Percentiles rank a stretch among this genome's conserved stretches.
phyloP scores from a whole-genome alignment of 148 eudicot species.

The Rhododendron griersonianum region DNA sequence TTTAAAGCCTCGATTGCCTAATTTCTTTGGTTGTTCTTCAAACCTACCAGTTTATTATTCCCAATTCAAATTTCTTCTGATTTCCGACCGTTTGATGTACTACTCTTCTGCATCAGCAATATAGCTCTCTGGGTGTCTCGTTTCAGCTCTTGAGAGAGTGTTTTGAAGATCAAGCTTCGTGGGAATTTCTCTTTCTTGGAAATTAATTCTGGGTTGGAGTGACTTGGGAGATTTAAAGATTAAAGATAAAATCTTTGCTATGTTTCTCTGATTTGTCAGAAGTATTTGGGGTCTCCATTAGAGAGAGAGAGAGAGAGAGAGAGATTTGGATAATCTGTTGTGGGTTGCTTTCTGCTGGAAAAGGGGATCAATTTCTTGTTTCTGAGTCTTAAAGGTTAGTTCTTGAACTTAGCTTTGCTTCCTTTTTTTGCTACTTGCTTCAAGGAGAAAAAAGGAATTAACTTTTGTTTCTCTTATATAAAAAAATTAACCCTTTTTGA shows the following conservation, averaged over 20 bases:
- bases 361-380: slow-evolving; percentile 28
- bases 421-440: slow-evolving; percentile 5
- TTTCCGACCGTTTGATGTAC: slow-evolving; percentile 32
- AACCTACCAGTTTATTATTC: neutral
- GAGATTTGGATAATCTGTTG: neutral
- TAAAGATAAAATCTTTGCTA: neutral
- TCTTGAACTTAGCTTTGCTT: slow-evolving; percentile 23
- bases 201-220: slow-evolving; percentile 2
- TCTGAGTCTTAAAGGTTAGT: slow-evolving; percentile 46
- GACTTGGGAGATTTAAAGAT: neutral
- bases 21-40: neutral
- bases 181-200: slow-evolving; percentile 3
- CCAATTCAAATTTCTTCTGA: slow-evolving; percentile 5
- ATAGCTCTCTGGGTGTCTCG: slow-evolving; percentile 14
- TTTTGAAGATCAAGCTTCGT: neutral
- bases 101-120: neutral
- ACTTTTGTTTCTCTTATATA: neutral
- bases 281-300: neutral
- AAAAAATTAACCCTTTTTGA: neutral
- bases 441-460: neutral
- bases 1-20: slow-evolving; percentile 10
- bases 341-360: slow-evolving; percentile 27
- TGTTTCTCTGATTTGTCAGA: neutral
- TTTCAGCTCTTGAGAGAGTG: neutral
- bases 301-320: neutral